phyloP scores from a whole-genome alignment of 208 protist species.

The Blechomonas ayalai region DNA sequence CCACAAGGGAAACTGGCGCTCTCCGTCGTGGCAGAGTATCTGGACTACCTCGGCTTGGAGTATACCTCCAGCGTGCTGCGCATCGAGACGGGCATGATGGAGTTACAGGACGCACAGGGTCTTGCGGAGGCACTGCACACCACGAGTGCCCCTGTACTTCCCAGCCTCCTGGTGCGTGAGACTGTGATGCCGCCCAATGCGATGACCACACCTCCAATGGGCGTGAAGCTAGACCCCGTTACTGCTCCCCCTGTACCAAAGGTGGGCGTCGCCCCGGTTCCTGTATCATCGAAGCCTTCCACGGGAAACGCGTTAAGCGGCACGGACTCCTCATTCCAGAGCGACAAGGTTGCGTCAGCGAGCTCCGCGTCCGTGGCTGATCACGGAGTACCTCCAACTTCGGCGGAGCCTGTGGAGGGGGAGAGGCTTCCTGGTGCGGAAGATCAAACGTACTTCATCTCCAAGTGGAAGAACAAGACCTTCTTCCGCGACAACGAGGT shows the following conservation, averaged over 20 bases:
- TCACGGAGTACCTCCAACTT: background rate
- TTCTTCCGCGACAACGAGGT: slow-evolving; percentile 74
- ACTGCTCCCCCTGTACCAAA: background rate
- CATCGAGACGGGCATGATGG: slow-evolving; percentile 48
- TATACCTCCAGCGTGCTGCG: slow-evolving; percentile 77
- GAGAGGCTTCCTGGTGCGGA: slow-evolving; percentile 31
- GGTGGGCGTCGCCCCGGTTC: background rate
- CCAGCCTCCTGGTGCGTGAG: slow-evolving; percentile 1
- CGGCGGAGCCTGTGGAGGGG: too few relatives aligned
- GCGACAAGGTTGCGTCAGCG: background rate
- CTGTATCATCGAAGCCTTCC: too few relatives aligned
- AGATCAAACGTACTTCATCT: slow-evolving; percentile 83
- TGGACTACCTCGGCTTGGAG: slow-evolving; percentile 60
- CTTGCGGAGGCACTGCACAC: slow-evolving; percentile 1
- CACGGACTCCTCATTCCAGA: too few relatives aligned
- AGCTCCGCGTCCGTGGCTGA: background rate
- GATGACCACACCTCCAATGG: slow-evolving; percentile 4
- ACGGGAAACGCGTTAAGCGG: too few relatives aligned
- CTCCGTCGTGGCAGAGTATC: slow-evolving; percentile 49
- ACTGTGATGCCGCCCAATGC: too few relatives aligned
- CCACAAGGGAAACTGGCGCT: slow-evolving; percentile 33
- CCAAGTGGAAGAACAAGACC: slow-evolving; percentile 49
- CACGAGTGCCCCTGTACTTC: background rate
- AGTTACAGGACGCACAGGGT: background rate
- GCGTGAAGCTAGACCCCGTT: background rate